phyloP scores from a whole-genome alignment of 108 stramenopile genomes.

The Pseudonitzschia delicatissima region DNA sequence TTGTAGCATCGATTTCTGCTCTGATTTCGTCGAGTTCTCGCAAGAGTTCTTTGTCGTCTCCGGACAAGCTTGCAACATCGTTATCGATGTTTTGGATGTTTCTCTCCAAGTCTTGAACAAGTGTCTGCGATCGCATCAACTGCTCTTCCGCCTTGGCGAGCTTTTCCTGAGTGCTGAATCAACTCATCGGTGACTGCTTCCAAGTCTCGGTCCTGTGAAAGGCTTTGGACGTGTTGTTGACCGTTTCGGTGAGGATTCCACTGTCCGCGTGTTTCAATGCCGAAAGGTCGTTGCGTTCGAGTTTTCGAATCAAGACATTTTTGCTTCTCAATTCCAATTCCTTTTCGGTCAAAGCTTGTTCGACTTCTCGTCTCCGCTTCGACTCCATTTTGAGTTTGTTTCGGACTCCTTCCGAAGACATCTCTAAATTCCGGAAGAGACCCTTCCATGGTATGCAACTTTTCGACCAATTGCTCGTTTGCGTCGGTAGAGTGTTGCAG shows the following conservation, averaged over 20 bases:
- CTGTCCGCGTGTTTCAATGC: background rate
- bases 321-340: constrained; percentile 31
- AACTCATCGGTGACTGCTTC: constrained; percentile 67
- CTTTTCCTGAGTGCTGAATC: constrained; percentile 53
- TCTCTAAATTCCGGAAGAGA: constrained; percentile 49
- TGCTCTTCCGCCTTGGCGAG: constrained; percentile 44
- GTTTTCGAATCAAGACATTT: too few relatives aligned
- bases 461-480: constrained; percentile 47
- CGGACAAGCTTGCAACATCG: background rate
- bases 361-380: constrained; percentile 42
- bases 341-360: constrained; percentile 43
- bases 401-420: constrained; percentile 32
- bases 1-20: constrained; percentile 12
- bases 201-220: constrained; percentile 36
- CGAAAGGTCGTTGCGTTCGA: background rate
- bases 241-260: constrained; percentile 8
- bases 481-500: constrained; percentile 44
- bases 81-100: constrained; percentile 8
- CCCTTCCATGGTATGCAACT: constrained; percentile 49
- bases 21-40: constrained; percentile 9
- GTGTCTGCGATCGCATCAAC: constrained; percentile 38
- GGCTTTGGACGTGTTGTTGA: background rate
- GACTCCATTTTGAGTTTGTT: constrained; percentile 44
- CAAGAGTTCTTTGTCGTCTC: constrained; percentile 11
- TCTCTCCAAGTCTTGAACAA: constrained; percentile 17